Percentiles rank a stretch among this genome's conserved stretches.
phyloP scores from a whole-genome alignment of 257 asterid genomes.

The Eustoma russellianum region DNA sequence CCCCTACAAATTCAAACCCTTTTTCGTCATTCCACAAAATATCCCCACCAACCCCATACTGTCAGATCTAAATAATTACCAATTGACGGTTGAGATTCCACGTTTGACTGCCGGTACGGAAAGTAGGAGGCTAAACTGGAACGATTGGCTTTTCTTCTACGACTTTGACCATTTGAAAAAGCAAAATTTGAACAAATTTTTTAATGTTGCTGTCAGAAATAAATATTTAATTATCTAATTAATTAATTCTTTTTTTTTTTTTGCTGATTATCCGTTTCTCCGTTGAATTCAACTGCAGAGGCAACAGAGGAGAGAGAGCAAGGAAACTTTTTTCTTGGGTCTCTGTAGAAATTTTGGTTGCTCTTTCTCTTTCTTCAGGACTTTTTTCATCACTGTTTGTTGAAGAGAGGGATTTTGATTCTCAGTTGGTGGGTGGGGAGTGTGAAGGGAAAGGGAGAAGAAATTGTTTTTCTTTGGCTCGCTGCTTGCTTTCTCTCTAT shows the following conservation, averaged over 20 bases:
- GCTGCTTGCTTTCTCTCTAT: not conserved
- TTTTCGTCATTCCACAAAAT: slow-evolving; percentile 5
- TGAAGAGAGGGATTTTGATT: slow-evolving; percentile 2
- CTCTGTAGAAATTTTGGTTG: not conserved
- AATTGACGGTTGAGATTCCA: slow-evolving; percentile 7
- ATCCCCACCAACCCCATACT: not conserved
- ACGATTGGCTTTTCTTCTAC: slow-evolving; percentile 28
- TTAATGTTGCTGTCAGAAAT: too few species aligned
- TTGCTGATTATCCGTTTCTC: not conserved
- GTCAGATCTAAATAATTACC: slow-evolving; percentile 6
- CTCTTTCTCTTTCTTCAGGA: not conserved
- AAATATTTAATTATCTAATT: not conserved
- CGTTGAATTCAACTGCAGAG: slow-evolving; percentile 16
- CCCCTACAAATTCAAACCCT: not conserved
- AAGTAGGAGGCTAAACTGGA: slow-evolving; percentile 15
- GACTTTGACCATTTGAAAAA: slow-evolving; percentile 26
- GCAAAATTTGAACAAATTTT: not conserved
- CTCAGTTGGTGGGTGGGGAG: too few species aligned
- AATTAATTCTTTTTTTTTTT: slow-evolving; percentile 1
- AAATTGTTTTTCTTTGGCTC: not conserved
- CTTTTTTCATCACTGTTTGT: slow-evolving; percentile 9
- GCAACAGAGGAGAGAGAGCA: not conserved
- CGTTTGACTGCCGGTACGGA: slow-evolving; percentile 29
- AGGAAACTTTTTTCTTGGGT: not conserved
- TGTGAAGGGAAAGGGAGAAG: too few species aligned